Evolutionary conservation across 345 rosid genomes (phyloP), one percentile per base, ranked within the genome.

Genomic region (Eutrema japonicum): DNA sequence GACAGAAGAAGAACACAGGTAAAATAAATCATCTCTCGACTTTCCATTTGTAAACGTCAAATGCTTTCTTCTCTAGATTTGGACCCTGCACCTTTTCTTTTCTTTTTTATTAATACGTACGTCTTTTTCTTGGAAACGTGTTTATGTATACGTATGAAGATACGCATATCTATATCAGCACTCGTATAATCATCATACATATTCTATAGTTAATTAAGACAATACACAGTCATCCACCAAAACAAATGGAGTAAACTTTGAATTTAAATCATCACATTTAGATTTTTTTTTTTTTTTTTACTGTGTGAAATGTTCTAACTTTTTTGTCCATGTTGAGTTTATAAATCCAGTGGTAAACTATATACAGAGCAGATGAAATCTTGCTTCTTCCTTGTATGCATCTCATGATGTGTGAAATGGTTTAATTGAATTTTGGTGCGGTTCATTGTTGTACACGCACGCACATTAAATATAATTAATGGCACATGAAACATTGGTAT

Each of bases 1-100:
- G 68, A 64, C 68, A 3, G 68, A 64, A 47, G 68, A 64, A 47
- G 99, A 96, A 74, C 99, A 96, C 82, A 96, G 96, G 99, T 92
- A 79, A n/a, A 53, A 18, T 16, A 33, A 12, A 8, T 37, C 22
- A 38, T 45, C 59, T 48, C 45, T 30, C 8, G 53, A 29, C 75
- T 65, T 53, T 58, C 12, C 2, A 13, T 38, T 47, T 55, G 12
- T 50, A 18, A 35, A 62, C 68, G 48, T 54, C 27, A 64, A 22
- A 64, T 61, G 61, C 61, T 75, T 52, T 64, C 53, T 60, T 60
- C 64, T 61, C 47, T 78, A 67, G 79, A 55, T 69, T 73, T 79
- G 80, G 74, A 68, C 60, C 56, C 30, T 14, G 11, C 62, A 73
- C 40, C 32, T 33, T 50, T 14, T n/a, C 38, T 40, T 16, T 64